phyloP scores from a whole-genome alignment of 2,329 filamentous ascomycete species.

The Monilinia aucupariae region DNA sequence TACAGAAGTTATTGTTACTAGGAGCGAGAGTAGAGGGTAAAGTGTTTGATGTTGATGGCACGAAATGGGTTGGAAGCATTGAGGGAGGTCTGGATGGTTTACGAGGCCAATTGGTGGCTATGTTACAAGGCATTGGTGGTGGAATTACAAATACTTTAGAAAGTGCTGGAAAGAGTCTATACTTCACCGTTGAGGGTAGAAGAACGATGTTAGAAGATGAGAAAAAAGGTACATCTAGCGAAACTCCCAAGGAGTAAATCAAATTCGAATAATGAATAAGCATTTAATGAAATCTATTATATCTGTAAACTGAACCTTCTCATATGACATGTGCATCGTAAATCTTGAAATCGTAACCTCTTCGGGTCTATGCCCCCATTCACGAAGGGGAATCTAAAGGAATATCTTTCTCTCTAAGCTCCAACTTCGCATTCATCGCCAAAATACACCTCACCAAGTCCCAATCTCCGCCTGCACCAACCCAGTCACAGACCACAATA shows the following conservation, averaged over 20 bases:
- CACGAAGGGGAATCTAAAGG: not conserved
- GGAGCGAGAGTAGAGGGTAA: slow-evolving; percentile 81
- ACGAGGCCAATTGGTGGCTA: slow-evolving; percentile 70
- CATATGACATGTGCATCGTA: slow-evolving; percentile 16
- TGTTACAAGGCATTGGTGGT: slow-evolving; percentile 76
- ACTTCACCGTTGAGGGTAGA: slow-evolving; percentile 80
- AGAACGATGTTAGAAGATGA: slow-evolving; percentile 77
- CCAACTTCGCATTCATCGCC: slow-evolving; percentile 75
- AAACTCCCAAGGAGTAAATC: slow-evolving; percentile 18
- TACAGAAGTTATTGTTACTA: slow-evolving; percentile 82
- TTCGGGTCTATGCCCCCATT: not conserved
- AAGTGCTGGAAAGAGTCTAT: slow-evolving; percentile 72
- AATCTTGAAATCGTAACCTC: slow-evolving; percentile 20
- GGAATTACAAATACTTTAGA: slow-evolving; percentile 75
- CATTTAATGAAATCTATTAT: slow-evolving; percentile 27
- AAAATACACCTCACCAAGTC: slow-evolving; percentile 82
- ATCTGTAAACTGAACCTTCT: slow-evolving; percentile 23
- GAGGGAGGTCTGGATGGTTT: slow-evolving; percentile 75
- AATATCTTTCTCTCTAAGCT: slow-evolving; percentile 37
- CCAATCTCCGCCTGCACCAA: slow-evolving; percentile 83
- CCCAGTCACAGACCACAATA: slow-evolving; percentile 90
- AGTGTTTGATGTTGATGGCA: slow-evolving; percentile 38
- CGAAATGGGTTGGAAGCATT: slow-evolving; percentile 69
- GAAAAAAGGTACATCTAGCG: slow-evolving; percentile 27
- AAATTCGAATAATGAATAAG: slow-evolving; percentile 21